Percentiles rank a stretch among this genome's conserved stretches.
Conservation (phyloP, 2,329 filamentous ascomycete genomes). For the Blumeria graminis region DNA sequence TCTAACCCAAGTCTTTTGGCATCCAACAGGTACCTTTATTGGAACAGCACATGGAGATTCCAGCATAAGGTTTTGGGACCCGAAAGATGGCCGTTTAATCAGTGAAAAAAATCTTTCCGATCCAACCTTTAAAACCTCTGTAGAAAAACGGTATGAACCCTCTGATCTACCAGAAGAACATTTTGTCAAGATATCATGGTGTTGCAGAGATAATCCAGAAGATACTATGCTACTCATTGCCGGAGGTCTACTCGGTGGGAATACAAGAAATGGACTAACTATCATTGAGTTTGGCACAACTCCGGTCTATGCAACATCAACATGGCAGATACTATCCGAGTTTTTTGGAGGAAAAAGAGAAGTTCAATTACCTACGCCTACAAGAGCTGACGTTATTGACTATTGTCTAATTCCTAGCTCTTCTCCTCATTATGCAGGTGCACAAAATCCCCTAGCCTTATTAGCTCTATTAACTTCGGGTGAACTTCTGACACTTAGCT, state of each 20-base stretch:
- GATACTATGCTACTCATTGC: conserved; percentile 76
- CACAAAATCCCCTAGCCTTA: conserved; percentile 74
- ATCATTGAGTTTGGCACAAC: conserved; percentile 78
- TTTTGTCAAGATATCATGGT: conserved; percentile 66
- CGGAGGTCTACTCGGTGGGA: conserved; percentile 47
- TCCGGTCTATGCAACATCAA: conserved; percentile 73
- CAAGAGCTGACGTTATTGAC: conserved; percentile 51
- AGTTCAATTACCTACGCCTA: conserved; percentile 48
- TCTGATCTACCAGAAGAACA: conserved; percentile 42
- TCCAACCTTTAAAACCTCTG: conserved; percentile 46
- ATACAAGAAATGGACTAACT: conserved; percentile 51
- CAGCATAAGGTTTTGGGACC: conserved; percentile 83
- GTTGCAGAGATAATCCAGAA: conserved; percentile 79
- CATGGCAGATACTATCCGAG: conserved; percentile 58
- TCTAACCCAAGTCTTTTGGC: conserved; percentile 71
- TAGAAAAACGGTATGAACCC: conserved; percentile 19
- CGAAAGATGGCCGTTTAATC: conserved; percentile 64
- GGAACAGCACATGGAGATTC: conserved; percentile 30
- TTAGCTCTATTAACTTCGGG: conserved; percentile 62
- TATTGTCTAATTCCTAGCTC: conserved; percentile 63
- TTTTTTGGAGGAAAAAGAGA: conserved; percentile 62
- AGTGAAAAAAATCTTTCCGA: conserved; percentile 62
- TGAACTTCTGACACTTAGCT: conserved; percentile 72
- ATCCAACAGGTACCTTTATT: conserved; percentile 42
- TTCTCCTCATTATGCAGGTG: conserved; percentile 68